Conservation (phyloP, 495 filamentous ascomycete genomes). For the Aspergillus ellipticus region DNA sequence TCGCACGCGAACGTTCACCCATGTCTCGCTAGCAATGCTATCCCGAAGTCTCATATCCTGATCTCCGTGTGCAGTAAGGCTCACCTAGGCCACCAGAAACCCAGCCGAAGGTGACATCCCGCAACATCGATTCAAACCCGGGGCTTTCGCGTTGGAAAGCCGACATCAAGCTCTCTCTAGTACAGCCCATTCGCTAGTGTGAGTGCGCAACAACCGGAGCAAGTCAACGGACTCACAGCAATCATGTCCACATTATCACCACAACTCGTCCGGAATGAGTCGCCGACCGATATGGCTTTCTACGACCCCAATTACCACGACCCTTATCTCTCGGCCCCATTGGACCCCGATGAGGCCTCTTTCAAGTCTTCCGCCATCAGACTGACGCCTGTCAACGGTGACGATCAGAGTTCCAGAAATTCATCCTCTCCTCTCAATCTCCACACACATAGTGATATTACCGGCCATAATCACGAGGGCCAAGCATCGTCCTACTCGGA, state of each 20-base stretch:
- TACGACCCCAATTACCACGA: constrained; percentile 19
- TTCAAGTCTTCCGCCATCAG: constrained; percentile 36
- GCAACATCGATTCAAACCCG: background rate
- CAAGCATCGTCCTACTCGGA: constrained; percentile 17
- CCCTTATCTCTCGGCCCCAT: constrained; percentile 38
- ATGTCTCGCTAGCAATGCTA: constrained; percentile 11
- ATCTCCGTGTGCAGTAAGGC: constrained; percentile 4
- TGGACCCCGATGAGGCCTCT: constrained; percentile 38
- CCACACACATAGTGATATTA: constrained; percentile 3
- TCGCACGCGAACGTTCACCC: background rate
- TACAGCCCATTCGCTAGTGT: background rate
- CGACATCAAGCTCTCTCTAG: background rate
- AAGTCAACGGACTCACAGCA: background rate
- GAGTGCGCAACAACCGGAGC: background rate
- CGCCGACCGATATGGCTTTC: constrained; percentile 15
- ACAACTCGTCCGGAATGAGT: constrained; percentile 21
- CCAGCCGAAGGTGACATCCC: background rate
- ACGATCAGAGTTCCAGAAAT: constrained; percentile 14
- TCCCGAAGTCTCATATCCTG: background rate
- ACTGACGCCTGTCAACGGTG: constrained; percentile 25
- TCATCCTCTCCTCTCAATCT: constrained; percentile 9
- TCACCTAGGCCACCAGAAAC: background rate
- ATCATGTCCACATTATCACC: constrained; percentile 28
- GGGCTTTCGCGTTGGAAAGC: background rate
- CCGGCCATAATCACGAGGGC: constrained; percentile 4